Evolutionary conservation across 176 grass and related monocot genomes (phyloP).

Genomic region (Musa acuminata): DNA sequence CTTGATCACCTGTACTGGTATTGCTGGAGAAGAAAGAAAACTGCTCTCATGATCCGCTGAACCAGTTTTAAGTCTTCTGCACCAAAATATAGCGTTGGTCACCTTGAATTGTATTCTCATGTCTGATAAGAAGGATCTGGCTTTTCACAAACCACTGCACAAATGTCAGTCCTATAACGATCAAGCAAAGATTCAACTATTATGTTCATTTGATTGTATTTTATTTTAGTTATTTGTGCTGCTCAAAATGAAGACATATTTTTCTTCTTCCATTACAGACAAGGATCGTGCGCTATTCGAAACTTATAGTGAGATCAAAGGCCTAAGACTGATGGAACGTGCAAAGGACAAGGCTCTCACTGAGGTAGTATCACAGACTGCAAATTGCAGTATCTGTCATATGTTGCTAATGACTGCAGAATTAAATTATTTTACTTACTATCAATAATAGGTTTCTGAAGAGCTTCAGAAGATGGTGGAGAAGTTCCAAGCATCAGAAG

Average conservation of each 20-base stretch:
- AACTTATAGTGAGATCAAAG: constrained; percentile 10
- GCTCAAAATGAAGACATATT: neutral
- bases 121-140: too few species aligned
- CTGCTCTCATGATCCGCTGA: neutral
- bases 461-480: constrained; percentile 20
- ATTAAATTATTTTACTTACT: neutral
- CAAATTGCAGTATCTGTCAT: neutral
- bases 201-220: neutral
- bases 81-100: too few species aligned
- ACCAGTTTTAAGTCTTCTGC: neutral
- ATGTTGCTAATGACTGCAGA: neutral
- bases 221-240: neutral
- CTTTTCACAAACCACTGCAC: too few species aligned
- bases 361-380: constrained; percentile 1
- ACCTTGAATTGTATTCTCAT: too few species aligned
- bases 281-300: constrained; percentile 11
- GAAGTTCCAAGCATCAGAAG: constrained; percentile 21
- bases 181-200: neutral
- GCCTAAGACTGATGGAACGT: constrained; percentile 9
- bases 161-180: neutral
- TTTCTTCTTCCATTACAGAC: neutral
- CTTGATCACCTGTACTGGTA: neutral
- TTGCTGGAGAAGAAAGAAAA: neutral
- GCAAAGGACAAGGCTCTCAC: constrained; percentile 15
- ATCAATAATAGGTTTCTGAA: constrained; percentile 13